phyloP scores from a whole-genome alignment of 1,139 yeast species.

The Nakaseomyces delphensis region DNA sequence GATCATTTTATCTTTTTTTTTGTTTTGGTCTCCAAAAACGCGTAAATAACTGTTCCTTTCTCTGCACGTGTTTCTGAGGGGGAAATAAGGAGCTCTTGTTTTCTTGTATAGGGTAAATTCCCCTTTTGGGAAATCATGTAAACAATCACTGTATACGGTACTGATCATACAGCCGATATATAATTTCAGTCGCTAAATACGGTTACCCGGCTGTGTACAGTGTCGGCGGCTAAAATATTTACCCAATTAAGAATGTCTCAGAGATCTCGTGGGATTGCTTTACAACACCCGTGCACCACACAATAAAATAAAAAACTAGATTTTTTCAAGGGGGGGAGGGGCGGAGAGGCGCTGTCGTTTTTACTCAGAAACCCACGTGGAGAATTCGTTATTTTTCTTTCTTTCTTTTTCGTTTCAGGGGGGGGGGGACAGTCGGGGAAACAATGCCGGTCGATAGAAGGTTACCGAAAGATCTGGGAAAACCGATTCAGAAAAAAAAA shows the following conservation, averaged over 20 bases:
- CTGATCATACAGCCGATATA: neutral
- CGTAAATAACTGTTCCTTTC: neutral
- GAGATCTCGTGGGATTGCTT: neutral
- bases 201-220: neutral
- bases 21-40: neutral
- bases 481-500: slow-evolving; percentile 2
- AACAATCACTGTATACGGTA: neutral
- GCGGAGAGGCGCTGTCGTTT: neutral
- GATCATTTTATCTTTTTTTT: neutral
- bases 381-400: neutral
- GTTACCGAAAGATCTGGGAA: too few species aligned
- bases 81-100: too few species aligned
- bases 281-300: neutral
- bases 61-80: neutral
- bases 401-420: neutral
- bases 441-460: too few species aligned
- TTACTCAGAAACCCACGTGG: neutral
- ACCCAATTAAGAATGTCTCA: too few species aligned
- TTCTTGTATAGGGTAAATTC: too few species aligned
- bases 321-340: neutral
- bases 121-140: neutral
- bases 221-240: neutral
- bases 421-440: too few species aligned
- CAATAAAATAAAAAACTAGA: too few species aligned
- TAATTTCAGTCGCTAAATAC: neutral